Evolutionary conservation across 805 yeast species (phyloP).

Genomic region (Yarrowia divulgata): DNA sequence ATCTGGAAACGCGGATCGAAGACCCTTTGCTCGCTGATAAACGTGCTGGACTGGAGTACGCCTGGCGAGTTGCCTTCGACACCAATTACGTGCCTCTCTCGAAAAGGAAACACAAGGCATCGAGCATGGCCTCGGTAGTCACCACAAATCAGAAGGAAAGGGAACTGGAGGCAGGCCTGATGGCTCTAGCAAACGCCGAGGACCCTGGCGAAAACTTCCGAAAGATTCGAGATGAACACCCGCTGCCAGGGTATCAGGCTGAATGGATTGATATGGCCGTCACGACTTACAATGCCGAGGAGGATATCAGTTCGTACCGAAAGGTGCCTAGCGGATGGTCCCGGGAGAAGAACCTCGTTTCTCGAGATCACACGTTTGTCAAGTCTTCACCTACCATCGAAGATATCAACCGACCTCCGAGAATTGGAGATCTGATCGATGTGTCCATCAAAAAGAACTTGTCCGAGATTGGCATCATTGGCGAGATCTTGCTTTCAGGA

Average conservation of each 20-base stretch:
- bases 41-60: background rate
- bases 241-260: background rate
- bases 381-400: conserved; percentile 4
- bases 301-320: background rate
- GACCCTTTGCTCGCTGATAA: background rate
- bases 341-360: conserved; percentile 8
- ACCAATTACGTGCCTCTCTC: background rate
- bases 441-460: conserved; percentile 19
- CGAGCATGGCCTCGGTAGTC: background rate
- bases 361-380: conserved; percentile 15
- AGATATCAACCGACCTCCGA: conserved; percentile 29
- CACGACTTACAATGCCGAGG: background rate
- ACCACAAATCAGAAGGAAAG: background rate
- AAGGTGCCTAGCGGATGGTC: conserved; percentile 18
- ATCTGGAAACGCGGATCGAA: conserved; percentile 24
- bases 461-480: conserved; percentile 29
- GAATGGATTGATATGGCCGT: conserved; percentile 4
- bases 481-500: conserved; percentile 9
- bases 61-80: conserved; percentile 6
- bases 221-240: background rate
- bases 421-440: conserved; percentile 21
- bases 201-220: background rate
- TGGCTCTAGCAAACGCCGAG: background rate
- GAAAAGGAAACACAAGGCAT: background rate
- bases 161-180: background rate